Evolutionary conservation across 2,329 filamentous ascomycete species (phyloP).

Genomic region (Pyrenophora seminiperda): DNA sequence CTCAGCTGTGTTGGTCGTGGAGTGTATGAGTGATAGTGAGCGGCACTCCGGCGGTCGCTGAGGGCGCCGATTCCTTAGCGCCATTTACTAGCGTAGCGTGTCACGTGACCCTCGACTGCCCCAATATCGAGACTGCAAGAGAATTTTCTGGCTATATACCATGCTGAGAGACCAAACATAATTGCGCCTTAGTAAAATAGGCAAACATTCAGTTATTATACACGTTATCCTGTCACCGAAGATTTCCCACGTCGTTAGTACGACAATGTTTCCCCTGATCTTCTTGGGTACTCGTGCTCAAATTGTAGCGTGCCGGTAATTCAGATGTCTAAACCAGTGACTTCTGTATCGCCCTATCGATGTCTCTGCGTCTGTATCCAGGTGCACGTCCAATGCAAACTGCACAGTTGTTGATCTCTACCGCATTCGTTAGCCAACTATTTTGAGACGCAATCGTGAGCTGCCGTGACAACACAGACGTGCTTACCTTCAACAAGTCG

Average conservation of each 20-base stretch:
- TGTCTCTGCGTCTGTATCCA: slow-evolving; percentile 51
- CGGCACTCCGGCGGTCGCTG: slow-evolving; percentile 18
- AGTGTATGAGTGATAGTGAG: slow-evolving; percentile 36
- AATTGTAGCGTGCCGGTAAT: not conserved
- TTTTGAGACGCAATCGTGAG: not conserved
- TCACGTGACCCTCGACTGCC: slow-evolving; percentile 6
- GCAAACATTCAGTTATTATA: not conserved
- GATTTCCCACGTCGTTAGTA: not conserved
- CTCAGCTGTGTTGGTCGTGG: slow-evolving; percentile 40
- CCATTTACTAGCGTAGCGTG: slow-evolving; percentile 13
- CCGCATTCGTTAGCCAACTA: slow-evolving; percentile 27
- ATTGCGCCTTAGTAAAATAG: not conserved
- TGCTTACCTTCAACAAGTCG: slow-evolving; percentile 53
- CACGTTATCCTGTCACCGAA: not conserved
- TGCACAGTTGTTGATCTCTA: slow-evolving; percentile 45
- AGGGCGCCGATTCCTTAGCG: slow-evolving; percentile 19
- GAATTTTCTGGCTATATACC: not conserved
- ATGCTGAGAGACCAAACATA: too few relatives aligned
- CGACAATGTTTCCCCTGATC: not conserved
- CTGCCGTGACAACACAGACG: not conserved
- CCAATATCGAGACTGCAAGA: not conserved
- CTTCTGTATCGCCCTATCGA: slow-evolving; percentile 49
- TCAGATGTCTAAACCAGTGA: slow-evolving; percentile 36
- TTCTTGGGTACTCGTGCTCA: not conserved
- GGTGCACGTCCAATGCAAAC: slow-evolving; percentile 54